These are phyloP conservation scores for Cairneyella variabilis DNA, from an alignment of 495 filamentous ascomycete genomes.

Conservation along the genomic window DNA sequence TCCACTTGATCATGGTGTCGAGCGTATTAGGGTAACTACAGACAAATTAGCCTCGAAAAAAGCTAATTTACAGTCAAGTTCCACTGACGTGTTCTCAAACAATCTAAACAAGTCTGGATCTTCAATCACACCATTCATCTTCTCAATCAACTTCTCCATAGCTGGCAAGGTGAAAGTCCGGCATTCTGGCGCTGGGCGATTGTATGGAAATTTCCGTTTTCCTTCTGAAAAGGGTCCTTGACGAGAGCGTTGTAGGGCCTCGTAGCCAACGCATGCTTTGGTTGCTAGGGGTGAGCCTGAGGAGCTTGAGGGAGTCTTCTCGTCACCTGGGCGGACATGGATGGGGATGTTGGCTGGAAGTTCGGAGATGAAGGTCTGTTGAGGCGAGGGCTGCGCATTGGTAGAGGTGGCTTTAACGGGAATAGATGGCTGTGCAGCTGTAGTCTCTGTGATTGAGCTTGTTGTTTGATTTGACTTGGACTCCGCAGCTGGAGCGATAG, in stretches of 20 bases:
- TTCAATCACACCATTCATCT: constrained; percentile 72
- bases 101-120: constrained; percentile 86
- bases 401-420: too few species aligned
- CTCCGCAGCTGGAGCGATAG: too few species aligned
- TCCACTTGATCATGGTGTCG: constrained; percentile 48
- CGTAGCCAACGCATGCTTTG: constrained; percentile 10
- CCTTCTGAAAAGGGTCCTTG: constrained; percentile 71
- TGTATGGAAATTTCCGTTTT: constrained; percentile 76
- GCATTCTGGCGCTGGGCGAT: constrained; percentile 73
- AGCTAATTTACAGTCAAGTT: too few species aligned
- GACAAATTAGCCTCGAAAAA: too few species aligned
- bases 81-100: constrained; percentile 95
- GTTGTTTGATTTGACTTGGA: too few species aligned
- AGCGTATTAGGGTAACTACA: constrained; percentile 65
- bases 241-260: constrained; percentile 8
- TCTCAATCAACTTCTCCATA: constrained; percentile 80
- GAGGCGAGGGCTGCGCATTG: too few species aligned
- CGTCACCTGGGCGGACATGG: not conserved
- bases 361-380: too few species aligned
- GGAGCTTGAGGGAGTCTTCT: not conserved
- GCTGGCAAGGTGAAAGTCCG: constrained; percentile 81
- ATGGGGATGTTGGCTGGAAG: too few species aligned
- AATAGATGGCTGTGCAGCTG: not conserved
- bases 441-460: too few species aligned
- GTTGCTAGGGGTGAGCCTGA: not conserved